A percentile compares a stretch with the other conserved stretches of the same genome.
These are phyloP conservation scores for Sugiyamaella lignohabitans DNA, from an alignment of 805 yeast genomes.

Conservation along the genomic window DNA sequence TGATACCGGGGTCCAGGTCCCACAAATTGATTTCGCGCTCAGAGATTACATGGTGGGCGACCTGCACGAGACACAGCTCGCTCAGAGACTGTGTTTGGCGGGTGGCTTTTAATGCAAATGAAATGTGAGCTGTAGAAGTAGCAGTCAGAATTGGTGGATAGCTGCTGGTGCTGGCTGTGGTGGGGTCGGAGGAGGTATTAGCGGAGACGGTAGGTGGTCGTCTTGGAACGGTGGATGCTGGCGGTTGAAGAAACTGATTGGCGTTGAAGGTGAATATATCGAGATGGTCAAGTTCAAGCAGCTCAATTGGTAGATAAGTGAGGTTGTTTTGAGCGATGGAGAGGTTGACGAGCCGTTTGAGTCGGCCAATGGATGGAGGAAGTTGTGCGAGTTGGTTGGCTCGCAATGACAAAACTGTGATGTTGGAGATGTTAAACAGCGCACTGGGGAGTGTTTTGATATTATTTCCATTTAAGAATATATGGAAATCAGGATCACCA, in stretches of 20 bases:
- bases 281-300: slow-evolving; percentile 26
- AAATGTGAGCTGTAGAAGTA: not conserved
- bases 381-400: slow-evolving; percentile 28
- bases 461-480: slow-evolving; percentile 29
- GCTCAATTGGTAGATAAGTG: slow-evolving; percentile 32
- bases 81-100: not conserved
- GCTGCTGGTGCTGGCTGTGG: not conserved
- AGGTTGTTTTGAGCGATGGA: slow-evolving; percentile 33
- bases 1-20: slow-evolving; percentile 7
- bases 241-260: slow-evolving; percentile 29
- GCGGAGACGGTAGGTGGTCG: not conserved
- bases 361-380: slow-evolving; percentile 30
- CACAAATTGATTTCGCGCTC: slow-evolving; percentile 20
- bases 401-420: slow-evolving; percentile 33
- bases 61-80: slow-evolving; percentile 9
- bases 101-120: not conserved
- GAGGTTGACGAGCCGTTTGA: slow-evolving; percentile 30
- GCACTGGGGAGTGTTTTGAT: slow-evolving; percentile 25
- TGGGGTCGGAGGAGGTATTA: not conserved
- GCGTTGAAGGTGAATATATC: slow-evolving; percentile 31
- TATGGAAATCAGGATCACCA: slow-evolving; percentile 23
- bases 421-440: slow-evolving; percentile 29
- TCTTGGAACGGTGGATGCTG: slow-evolving; percentile 4
- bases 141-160: not conserved
- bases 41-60: slow-evolving; percentile 5